These are phyloP conservation scores for Umbelopsis sp. DNA, from an alignment of 192 early-diverging fungal species.

Conservation along the genomic window DNA sequence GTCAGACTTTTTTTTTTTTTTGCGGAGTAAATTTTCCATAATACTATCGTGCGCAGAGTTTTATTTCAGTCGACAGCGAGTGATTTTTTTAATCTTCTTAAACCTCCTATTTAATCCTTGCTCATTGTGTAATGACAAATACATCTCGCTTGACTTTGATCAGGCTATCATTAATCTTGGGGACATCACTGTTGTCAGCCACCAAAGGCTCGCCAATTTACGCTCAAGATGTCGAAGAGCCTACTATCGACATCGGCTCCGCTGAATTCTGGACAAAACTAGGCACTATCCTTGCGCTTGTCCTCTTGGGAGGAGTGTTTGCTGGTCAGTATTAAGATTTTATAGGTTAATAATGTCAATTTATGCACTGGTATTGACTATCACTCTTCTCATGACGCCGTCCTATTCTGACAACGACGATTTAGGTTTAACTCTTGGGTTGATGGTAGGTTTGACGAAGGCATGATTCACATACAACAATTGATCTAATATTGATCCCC, in stretches of 20 bases:
- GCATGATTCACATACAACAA: no score
- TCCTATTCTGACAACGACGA: neutral
- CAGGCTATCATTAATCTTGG: conserved; percentile 2
- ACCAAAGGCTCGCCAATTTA: neutral
- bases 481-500: no score
- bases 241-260: conserved; percentile 1
- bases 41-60: neutral
- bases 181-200: neutral
- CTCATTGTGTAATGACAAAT: neutral
- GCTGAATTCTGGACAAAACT: conserved; percentile 17
- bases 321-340: conserved; percentile 12
- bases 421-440: conserved; percentile 39
- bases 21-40: neutral
- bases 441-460: conserved; percentile 21
- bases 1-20: neutral
- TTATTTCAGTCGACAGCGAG: neutral
- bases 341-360: no score
- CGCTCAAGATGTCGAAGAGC: neutral
- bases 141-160: neutral
- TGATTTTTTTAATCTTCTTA: neutral
- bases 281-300: conserved; percentile 16
- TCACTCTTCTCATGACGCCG: no score
- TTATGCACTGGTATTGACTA: no score
- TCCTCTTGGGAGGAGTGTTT: conserved; percentile 29
- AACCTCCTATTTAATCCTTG: neutral